Evolutionary conservation across 2,329 filamentous ascomycete genomes (phyloP).

Genomic region (Remersonia thermophila): DNA sequence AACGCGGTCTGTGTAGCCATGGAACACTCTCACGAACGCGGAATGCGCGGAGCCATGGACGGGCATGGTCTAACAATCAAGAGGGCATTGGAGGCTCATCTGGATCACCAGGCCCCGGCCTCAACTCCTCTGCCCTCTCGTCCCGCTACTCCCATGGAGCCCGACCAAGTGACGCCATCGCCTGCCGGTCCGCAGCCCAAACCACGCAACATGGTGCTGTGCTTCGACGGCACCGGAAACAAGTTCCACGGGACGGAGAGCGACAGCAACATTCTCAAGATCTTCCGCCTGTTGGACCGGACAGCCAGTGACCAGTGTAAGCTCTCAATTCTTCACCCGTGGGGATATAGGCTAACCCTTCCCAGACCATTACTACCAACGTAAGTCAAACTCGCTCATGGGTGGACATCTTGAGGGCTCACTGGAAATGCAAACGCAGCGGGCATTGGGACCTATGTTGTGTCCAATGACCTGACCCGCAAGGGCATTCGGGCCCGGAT

Average conservation of each 20-base stretch:
- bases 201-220: constrained; percentile 41
- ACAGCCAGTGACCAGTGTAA: constrained; percentile 46
- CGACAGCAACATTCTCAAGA: constrained; percentile 56
- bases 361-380: constrained; percentile 48
- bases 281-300: constrained; percentile 57
- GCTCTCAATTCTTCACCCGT: constrained; percentile 8
- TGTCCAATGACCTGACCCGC: constrained; percentile 45
- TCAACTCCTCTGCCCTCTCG: constrained; percentile 12
- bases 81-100: no score
- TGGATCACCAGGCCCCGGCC: constrained; percentile 5
- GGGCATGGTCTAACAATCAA: no score
- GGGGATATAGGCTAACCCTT: constrained; percentile 3
- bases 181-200: constrained; percentile 4
- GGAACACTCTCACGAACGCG: no score
- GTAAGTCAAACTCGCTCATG: constrained; percentile 27
- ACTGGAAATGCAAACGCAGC: constrained; percentile 24
- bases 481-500: constrained; percentile 44
- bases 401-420: no score
- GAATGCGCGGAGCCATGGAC: no score
- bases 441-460: constrained; percentile 62
- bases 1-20: no score
- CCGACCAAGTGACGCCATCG: constrained; percentile 1
- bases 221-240: constrained; percentile 53
- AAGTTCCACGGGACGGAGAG: constrained; percentile 51
- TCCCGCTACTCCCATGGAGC: constrained; percentile 9